Percentiles rank a stretch among this genome's conserved stretches.
Evolutionary conservation across 306 rosid genomes (phyloP).

Genomic region (Chamaecrista fasciculata): DNA sequence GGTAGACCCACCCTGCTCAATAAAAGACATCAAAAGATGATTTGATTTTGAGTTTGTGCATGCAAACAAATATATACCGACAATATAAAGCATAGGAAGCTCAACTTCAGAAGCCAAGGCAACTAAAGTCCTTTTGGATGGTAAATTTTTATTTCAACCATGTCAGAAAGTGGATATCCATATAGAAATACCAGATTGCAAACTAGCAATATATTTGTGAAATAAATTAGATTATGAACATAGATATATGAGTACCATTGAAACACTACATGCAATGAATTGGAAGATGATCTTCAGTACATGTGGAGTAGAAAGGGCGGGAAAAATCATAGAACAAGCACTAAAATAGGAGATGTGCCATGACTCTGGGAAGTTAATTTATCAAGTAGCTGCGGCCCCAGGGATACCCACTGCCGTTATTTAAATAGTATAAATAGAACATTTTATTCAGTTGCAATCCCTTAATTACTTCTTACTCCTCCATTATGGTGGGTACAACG

Average conservation of each 20-base stretch:
- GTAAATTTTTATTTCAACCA: conserved; percentile 10
- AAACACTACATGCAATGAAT: neutral
- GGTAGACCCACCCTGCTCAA: conserved; percentile 82
- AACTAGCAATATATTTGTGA: conserved; percentile 6
- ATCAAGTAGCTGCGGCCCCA: neutral
- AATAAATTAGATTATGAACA: conserved; percentile 13
- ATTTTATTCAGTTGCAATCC: neutral
- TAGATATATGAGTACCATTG: conserved; percentile 10
- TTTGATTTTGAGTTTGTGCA: conserved; percentile 26
- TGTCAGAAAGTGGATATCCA: conserved; percentile 12
- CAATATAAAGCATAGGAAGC: conserved; percentile 25
- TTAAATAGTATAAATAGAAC: neutral
- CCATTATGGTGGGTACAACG: neutral
- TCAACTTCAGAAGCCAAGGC: neutral
- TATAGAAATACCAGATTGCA: conserved; percentile 13
- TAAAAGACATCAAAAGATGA: conserved; percentile 34
- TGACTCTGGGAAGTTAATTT: neutral
- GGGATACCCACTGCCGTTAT: neutral
- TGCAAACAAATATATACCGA: neutral
- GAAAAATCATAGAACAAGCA: neutral
- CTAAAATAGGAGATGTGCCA: neutral
- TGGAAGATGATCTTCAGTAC: neutral
- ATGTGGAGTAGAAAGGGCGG: neutral
- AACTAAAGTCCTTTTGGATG: conserved; percentile 3
- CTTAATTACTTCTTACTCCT: neutral